Evolutionary conservation across 805 yeast genomes (phyloP), one percentile per base, ranked within the genome.

Genomic region (Starmerella khaoyaiensis): DNA sequence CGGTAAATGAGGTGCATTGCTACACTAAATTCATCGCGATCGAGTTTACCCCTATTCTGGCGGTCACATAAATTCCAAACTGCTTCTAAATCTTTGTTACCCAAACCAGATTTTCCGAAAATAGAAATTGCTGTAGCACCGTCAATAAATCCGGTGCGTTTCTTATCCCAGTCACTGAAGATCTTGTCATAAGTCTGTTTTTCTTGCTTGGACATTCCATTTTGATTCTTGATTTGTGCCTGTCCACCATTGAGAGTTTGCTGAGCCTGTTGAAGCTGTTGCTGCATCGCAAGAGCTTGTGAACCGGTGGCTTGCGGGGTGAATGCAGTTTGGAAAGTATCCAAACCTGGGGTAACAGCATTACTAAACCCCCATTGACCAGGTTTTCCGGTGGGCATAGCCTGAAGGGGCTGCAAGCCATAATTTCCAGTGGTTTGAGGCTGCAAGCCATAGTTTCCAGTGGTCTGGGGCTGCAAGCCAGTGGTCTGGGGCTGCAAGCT

Each of bases 1-100:
- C 95, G 72, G 61, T 90, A 87, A 30, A 87, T 87, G 41, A 87
- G 66, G 65, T 93, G 96, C 97, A 87, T 90, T 22, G 97, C 96
- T 24, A 90, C 84, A 0, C 94, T 79, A 62, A 87, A 90, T 57
- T 83, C 94, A 56, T 87, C 95, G 51, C 73, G 75, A 56, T 81
- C 80, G 48, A 87, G 71, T 54, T 72, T 74, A 4, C 96, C 95
- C 38, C 78, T 69, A 56, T 84, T 79, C 38, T 76, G 75, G 12
- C 76, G 70, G 56, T 90, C 97, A 39, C 86, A 72, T 47, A 87
- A 67, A 33, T 74, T 80, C 98, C 98, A 87, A 45, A 90, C 84
- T 28, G 75, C 68, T 58, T 86, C 97, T 44, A 87, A 67, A 51
- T 86, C 96, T 4, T 74, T 66, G 57, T 95, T 74, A 39, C 76